Conservation (phyloP, 2,329 filamentous ascomycete genomes). For the Aspergillus candidus region DNA sequence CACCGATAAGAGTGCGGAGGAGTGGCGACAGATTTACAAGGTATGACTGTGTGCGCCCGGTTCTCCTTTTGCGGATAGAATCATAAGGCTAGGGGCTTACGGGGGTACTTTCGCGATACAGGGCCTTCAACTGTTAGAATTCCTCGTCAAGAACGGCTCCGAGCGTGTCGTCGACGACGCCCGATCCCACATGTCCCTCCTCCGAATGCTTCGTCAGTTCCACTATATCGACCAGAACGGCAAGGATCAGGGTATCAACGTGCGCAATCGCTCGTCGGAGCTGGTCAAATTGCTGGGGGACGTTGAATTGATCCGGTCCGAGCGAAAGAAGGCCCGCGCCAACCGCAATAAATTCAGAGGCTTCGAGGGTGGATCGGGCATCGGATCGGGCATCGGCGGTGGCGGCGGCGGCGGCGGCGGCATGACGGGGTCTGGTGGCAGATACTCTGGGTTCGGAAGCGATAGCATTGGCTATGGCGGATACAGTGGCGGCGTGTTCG, state of each 20-base stretch:
- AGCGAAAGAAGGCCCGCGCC: slow-evolving; percentile 78
- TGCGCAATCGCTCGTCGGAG: slow-evolving; percentile 93
- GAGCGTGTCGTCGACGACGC: slow-evolving; percentile 97
- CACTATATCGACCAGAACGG: slow-evolving; percentile 94
- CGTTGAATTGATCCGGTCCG: slow-evolving; percentile 48
- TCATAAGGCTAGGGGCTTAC: neutral
- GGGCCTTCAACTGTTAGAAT: slow-evolving; percentile 87
- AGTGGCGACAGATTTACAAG: slow-evolving; percentile 99
- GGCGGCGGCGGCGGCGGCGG: slow-evolving; percentile 30
- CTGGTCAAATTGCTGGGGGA: slow-evolving; percentile 88
- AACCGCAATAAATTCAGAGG: slow-evolving; percentile 95
- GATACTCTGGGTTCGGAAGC: slow-evolving; percentile 89
- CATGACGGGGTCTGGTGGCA: slow-evolving; percentile 50
- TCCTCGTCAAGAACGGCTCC: slow-evolving; percentile 95
- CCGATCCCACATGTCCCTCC: slow-evolving; percentile 83
- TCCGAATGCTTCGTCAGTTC: slow-evolving; percentile 98
- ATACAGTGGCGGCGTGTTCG: slow-evolving; percentile 73
- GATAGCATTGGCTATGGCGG: slow-evolving; percentile 61
- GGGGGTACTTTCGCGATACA: slow-evolving; percentile 20
- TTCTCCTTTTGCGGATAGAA: neutral
- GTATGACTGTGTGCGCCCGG: slow-evolving; percentile 37
- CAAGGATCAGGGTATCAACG: slow-evolving; percentile 97
- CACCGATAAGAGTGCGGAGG: slow-evolving; percentile 94
- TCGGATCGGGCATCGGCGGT: slow-evolving; percentile 49
- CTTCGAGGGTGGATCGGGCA: slow-evolving; percentile 71